Evolutionary conservation across 2,329 filamentous ascomycete species (phyloP).

Genomic region (Aspergillus costaricaensis): DNA sequence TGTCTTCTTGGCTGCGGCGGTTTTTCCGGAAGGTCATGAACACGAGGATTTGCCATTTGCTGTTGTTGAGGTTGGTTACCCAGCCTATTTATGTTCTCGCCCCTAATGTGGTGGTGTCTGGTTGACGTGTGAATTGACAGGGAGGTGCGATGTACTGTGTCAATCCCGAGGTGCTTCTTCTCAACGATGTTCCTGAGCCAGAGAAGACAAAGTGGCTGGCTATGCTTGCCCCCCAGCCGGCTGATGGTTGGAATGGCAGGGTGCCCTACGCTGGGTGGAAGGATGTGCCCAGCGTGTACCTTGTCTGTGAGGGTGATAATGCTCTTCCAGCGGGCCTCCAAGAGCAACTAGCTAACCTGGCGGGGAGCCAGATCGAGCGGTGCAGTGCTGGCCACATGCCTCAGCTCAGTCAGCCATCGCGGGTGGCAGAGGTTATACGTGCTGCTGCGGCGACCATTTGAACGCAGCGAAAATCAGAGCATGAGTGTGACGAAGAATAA

Average conservation of each 20-base stretch:
- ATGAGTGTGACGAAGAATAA: neutral
- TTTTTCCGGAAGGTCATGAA: constrained; percentile 1
- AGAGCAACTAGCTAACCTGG: constrained; percentile 3
- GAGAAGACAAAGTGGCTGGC: neutral
- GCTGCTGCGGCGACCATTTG: neutral
- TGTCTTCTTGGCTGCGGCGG: constrained; percentile 4
- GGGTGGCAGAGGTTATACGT: neutral
- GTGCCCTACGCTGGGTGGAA: constrained; percentile 6
- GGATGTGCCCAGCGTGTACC: constrained; percentile 6
- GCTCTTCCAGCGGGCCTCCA: neutral
- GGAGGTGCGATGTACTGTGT: neutral
- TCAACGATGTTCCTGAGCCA: neutral
- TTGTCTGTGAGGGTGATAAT: constrained; percentile 1
- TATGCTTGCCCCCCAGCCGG: neutral
- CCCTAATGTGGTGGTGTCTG: too few relatives aligned
- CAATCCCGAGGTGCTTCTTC: neutral
- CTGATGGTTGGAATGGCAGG: constrained; percentile 1
- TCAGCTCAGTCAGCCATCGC: constrained; percentile 1
- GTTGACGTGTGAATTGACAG: neutral
- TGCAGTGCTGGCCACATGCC: constrained; percentile 5
- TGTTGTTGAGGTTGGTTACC: neutral
- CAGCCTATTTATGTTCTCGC: neutral
- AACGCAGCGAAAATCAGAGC: neutral
- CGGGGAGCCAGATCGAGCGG: neutral
- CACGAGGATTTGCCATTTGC: constrained; percentile 5